phyloP scores from a whole-genome alignment of 2,329 filamentous ascomycete genomes.

The Tolypocladium inflatum region DNA sequence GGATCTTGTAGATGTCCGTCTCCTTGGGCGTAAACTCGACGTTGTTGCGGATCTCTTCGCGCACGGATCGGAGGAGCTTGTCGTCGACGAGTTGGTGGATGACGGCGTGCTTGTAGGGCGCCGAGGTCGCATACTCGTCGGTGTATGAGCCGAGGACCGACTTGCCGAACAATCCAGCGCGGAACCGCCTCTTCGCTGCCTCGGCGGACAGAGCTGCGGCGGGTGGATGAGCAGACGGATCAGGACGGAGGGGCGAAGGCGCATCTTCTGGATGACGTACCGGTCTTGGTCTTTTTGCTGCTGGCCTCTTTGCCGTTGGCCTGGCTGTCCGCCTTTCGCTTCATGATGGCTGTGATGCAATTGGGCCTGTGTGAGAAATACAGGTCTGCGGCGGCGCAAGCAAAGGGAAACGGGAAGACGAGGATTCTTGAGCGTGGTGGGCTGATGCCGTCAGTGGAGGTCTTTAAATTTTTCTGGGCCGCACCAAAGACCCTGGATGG shows the following conservation, averaged over 20 bases:
- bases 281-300: slow-evolving; percentile 45
- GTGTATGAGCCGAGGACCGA: slow-evolving; percentile 50
- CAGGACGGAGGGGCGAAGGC: slow-evolving; percentile 3
- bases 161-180: slow-evolving; percentile 55
- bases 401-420: not conserved
- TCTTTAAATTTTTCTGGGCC: not conserved
- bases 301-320: slow-evolving; percentile 29
- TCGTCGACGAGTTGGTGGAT: slow-evolving; percentile 76
- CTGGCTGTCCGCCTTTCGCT: slow-evolving; percentile 48
- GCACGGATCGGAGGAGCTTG: slow-evolving; percentile 72
- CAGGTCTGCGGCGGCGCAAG: not conserved
- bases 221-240: not conserved
- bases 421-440: not conserved
- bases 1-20: slow-evolving; percentile 99
- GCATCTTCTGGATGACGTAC: slow-evolving; percentile 20
- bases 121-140: slow-evolving; percentile 51
- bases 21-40: slow-evolving; percentile 97
- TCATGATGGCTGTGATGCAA: slow-evolving; percentile 30
- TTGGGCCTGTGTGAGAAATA: slow-evolving; percentile 5
- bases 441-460: not conserved
- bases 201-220: slow-evolving; percentile 34
- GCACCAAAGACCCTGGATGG: not conserved
- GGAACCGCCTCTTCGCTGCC: slow-evolving; percentile 50
- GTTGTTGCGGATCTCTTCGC: slow-evolving; percentile 79
- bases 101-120: slow-evolving; percentile 84